A percentile compares a stretch with the other conserved stretches of the same genome.
phyloP scores from a whole-genome alignment of 495 filamentous ascomycete species.

The Penicillium pulvis region DNA sequence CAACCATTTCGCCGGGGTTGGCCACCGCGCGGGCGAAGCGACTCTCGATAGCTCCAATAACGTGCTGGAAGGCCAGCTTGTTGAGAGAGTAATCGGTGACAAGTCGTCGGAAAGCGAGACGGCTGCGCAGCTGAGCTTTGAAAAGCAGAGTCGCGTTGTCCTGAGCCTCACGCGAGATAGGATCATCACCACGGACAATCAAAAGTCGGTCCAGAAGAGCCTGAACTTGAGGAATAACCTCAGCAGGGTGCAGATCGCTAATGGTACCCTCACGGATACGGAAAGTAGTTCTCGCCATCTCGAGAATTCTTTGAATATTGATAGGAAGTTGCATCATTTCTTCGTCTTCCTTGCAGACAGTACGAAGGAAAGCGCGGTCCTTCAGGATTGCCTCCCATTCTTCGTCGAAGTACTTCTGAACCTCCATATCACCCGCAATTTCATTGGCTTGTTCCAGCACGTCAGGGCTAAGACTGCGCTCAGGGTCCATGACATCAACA shows the following conservation, averaged over 20 bases:
- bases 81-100: slow-evolving; percentile 82
- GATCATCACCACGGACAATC: slow-evolving; percentile 82
- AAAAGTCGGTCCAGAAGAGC: slow-evolving; percentile 73
- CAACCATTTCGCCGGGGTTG: slow-evolving; percentile 96
- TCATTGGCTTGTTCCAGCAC: slow-evolving; percentile 85
- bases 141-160: slow-evolving; percentile 83
- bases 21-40: slow-evolving; percentile 80
- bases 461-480: slow-evolving; percentile 61
- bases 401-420: slow-evolving; percentile 81
- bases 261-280: slow-evolving; percentile 79
- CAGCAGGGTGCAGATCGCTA: slow-evolving; percentile 87
- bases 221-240: slow-evolving; percentile 81
- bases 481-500: slow-evolving; percentile 92
- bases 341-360: slow-evolving; percentile 67
- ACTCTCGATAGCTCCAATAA: slow-evolving; percentile 87
- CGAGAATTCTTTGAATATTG: slow-evolving; percentile 87
- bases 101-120: slow-evolving; percentile 87
- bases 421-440: slow-evolving; percentile 79
- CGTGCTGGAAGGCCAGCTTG: slow-evolving; percentile 89
- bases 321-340: slow-evolving; percentile 87
- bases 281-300: slow-evolving; percentile 86
- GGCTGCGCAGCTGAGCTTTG: slow-evolving; percentile 87
- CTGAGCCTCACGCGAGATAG: slow-evolving; percentile 82
- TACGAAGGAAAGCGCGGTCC: slow-evolving; percentile 75
- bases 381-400: slow-evolving; percentile 79